Conservation (phyloP, 768 basidiomycete species). For the Xerocomellus intermedius region DNA sequence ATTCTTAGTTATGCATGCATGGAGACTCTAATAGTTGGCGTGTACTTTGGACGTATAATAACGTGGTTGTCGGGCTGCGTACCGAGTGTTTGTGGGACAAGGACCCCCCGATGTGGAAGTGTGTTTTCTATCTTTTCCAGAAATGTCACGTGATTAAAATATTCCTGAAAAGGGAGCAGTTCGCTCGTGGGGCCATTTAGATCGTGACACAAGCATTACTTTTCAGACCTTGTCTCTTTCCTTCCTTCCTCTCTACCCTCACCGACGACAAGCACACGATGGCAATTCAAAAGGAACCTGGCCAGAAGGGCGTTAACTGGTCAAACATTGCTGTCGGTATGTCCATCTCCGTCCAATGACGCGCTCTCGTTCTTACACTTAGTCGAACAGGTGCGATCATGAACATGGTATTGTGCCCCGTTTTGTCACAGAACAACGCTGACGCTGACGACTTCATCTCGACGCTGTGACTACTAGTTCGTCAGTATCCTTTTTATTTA, state of each 20-base stretch:
- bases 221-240: conserved; percentile 4
- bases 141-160: conserved; percentile 2
- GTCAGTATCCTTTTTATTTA: conserved; percentile 31
- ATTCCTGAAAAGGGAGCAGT: conserved; percentile 2
- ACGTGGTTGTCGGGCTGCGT: background rate
- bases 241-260: conserved; percentile 11
- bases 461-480: conserved; percentile 37
- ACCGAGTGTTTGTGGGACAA: too few relatives aligned
- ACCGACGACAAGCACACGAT: conserved; percentile 40
- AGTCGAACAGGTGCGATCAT: conserved; percentile 77
- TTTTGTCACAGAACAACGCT: conserved; percentile 24
- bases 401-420: conserved; percentile 80
- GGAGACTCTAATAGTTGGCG: conserved; percentile 21
- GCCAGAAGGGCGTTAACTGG: conserved; percentile 90
- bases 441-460: conserved; percentile 7
- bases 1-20: conserved; percentile 22
- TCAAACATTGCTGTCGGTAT: conserved; percentile 93
- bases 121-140: too few relatives aligned
- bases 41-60: conserved; percentile 24
- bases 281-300: conserved; percentile 84
- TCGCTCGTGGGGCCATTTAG: conserved; percentile 6
- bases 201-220: background rate
- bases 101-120: too few relatives aligned
- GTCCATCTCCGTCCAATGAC: conserved; percentile 32
- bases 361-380: conserved; percentile 17